A percentile compares a stretch with the other conserved stretches of the same genome.
phyloP scores from a whole-genome alignment of 2,329 filamentous ascomycete species.

The Eurotiales sp. region DNA sequence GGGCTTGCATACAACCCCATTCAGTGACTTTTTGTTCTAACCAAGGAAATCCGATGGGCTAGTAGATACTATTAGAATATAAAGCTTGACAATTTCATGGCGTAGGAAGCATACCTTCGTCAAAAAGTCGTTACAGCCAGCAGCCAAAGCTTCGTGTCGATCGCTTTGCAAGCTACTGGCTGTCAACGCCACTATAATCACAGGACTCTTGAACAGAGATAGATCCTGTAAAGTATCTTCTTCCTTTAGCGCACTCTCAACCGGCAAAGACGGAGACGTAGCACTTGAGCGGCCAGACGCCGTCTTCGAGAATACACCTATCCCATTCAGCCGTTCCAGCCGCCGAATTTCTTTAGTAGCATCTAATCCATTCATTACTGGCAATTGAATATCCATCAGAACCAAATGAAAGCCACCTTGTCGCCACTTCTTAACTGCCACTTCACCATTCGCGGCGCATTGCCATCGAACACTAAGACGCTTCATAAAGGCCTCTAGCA shows the following conservation, averaged over 20 bases:
- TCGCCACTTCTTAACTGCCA: conserved; percentile 91
- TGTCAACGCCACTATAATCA: conserved; percentile 96
- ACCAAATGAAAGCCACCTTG: conserved; percentile 91
- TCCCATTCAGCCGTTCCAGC: conserved; percentile 83
- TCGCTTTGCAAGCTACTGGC: conserved; percentile 93
- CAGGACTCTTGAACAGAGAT: conserved; percentile 82
- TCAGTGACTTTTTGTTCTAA: conserved; percentile 96
- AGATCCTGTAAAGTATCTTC: conserved; percentile 36
- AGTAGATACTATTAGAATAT: conserved; percentile 14
- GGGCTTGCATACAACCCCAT: conserved; percentile 99
- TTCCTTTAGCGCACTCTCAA: conserved; percentile 26
- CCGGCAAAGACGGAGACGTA: conserved; percentile 22
- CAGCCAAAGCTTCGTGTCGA: conserved; percentile 87
- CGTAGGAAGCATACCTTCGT: conserved; percentile 69
- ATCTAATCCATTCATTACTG: conserved; percentile 92
- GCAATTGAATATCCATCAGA: conserved; percentile 96
- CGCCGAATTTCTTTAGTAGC: conserved; percentile 92
- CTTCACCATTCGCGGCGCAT: conserved; percentile 91
- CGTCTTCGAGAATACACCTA: conserved; percentile 80
- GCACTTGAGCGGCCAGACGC: conserved; percentile 52
- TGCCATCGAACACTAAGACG: conserved; percentile 93
- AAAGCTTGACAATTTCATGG: neutral
- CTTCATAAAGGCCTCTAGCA: conserved; percentile 94
- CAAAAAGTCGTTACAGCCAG: conserved; percentile 96
- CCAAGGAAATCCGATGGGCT: conserved; percentile 98